Base-by-base conservation (phyloP, 768 basidiomycete genomes). In the Tylopilus sp. region DNA sequence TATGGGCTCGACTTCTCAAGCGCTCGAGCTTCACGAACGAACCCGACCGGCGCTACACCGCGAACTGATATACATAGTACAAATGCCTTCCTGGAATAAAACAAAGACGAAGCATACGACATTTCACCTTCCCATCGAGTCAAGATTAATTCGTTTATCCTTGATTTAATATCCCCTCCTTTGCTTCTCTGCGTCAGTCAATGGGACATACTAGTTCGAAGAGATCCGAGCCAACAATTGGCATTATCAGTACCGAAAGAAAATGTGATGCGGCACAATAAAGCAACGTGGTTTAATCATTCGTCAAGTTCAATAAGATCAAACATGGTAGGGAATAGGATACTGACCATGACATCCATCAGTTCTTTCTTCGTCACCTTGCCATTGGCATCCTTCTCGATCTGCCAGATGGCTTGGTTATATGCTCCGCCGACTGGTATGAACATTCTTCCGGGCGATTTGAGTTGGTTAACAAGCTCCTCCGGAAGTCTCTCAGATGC, bases 381-480 rank as follows among this genome's bases (percentile, higher is more conserved):
- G 0, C 94, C 95, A 0, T 83, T 54, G 30, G 54, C 74, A 52
- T 87, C 84, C 66, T 96, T 97, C 63, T 95, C 91, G 14, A 96
- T 74, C 56, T 89, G 84, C 62, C 83, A 75, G 48, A 97, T 83
- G 61, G 81, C 71, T 54, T 89, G 84, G 14, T 58, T 59, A 14
- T 69, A 61, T 2, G 74, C 77, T 3, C 94, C 77, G 4, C 94
- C 95, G 14, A 98, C 86, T 2, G 95, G 95, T 48, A 98, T 91
- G 73, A 98, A 95, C 87, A 98, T 92, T 48, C 85, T 74, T 16
- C 89, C 89, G 0, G 87, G 87, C 3, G 69, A 66, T 25, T 85
- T 85, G 3, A 93, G 82, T 63, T 96, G 94, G 14, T 88, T 82
- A 26, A 98, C 68, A 1, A 98, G 79, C 0, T 77, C 68, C 21